Percentiles rank a stretch among this genome's conserved stretches.
Conservation (phyloP, 2,329 filamentous ascomycete genomes). For the Alternaria sp. region DNA sequence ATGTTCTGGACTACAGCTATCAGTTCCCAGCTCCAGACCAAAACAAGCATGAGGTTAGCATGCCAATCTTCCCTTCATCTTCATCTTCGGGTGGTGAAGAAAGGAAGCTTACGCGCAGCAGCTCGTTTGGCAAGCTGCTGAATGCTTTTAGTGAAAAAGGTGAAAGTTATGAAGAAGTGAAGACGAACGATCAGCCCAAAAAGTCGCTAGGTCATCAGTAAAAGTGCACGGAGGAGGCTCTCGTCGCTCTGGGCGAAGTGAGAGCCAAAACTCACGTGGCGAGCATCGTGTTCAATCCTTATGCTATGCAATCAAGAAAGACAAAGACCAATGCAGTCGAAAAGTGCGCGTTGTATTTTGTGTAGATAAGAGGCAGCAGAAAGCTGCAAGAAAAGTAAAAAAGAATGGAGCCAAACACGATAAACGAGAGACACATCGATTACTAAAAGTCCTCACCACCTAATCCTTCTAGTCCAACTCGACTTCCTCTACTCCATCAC, state of each 20-base stretch:
- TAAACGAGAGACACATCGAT: not conserved
- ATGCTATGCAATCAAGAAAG: too few relatives aligned
- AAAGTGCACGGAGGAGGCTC: not conserved
- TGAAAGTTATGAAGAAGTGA: too few relatives aligned
- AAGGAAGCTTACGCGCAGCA: not conserved
- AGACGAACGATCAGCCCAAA: not conserved
- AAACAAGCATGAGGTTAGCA: not conserved
- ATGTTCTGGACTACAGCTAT: not conserved
- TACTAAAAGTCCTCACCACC: not conserved
- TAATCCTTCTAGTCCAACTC: not conserved
- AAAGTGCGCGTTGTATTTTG: not conserved
- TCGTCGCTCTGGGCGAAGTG: not conserved
- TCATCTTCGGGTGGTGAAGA: accelerated
- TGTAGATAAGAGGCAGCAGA: not conserved
- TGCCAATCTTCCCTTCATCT: not conserved
- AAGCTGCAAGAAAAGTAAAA: not conserved
- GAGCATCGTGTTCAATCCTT: too few relatives aligned
- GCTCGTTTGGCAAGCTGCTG: not conserved
- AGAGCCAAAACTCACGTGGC: accelerated
- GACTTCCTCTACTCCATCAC: not conserved
- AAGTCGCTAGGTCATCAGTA: not conserved
- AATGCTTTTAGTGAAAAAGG: not conserved
- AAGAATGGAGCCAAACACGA: not conserved
- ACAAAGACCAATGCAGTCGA: too few relatives aligned
- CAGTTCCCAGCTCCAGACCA: not conserved